Evolutionary conservation across 495 filamentous ascomycete species (phyloP).

Genomic region (Podospora sp.): DNA sequence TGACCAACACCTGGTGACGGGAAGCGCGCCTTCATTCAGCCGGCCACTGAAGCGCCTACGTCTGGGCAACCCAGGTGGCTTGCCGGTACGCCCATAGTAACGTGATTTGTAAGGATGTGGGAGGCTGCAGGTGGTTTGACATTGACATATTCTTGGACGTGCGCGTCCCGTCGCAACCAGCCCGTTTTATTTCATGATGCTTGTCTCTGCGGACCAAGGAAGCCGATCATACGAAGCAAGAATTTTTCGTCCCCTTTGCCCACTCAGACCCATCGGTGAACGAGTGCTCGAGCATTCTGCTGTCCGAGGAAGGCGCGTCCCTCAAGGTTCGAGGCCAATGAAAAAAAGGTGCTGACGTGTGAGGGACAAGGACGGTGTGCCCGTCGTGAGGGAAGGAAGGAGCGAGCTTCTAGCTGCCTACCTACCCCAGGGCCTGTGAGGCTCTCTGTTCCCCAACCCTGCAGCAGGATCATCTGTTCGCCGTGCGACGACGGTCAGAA

Average conservation of each 20-base stretch:
- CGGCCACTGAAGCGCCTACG: background rate
- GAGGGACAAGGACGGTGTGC: background rate
- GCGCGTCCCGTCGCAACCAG: background rate
- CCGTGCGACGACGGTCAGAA: slow-evolving; percentile 12
- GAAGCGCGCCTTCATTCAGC: background rate
- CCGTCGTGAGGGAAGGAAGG: background rate
- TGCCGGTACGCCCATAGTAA: background rate
- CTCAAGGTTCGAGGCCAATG: background rate
- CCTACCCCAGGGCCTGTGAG: background rate
- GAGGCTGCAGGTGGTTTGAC: background rate
- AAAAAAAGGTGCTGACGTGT: background rate
- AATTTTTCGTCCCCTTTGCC: background rate
- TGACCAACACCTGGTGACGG: background rate
- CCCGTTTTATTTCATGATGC: background rate
- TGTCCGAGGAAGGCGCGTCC: background rate
- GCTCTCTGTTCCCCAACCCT: background rate
- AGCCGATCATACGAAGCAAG: background rate
- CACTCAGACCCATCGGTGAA: background rate
- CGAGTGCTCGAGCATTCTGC: background rate
- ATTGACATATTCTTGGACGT: background rate
- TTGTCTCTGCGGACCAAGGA: background rate
- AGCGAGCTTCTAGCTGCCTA: background rate
- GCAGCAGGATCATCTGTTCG: background rate
- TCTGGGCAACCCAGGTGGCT: background rate
- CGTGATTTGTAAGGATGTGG: background rate